Evolutionary conservation across 331 rosid genomes (phyloP).

Genomic region (Malus hybrid): DNA sequence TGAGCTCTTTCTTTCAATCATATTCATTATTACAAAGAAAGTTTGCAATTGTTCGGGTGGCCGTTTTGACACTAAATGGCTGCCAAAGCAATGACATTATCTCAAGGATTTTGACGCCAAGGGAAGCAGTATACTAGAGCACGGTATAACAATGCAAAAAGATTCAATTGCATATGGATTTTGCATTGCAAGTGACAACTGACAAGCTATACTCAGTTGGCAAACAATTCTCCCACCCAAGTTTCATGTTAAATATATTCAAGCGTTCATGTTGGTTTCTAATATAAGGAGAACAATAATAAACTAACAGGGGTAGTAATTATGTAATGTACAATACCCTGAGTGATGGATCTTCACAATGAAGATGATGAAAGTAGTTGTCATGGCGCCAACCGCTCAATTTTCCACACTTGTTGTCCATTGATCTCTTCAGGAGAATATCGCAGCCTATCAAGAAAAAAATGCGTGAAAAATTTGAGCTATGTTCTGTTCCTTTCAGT

Average conservation of each 20-base stretch:
- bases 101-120: background rate
- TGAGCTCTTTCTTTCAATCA: background rate
- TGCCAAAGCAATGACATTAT: background rate
- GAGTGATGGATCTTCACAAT: background rate
- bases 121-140: background rate
- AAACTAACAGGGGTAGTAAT: background rate
- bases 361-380: conserved; percentile 19
- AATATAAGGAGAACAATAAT: background rate
- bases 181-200: background rate
- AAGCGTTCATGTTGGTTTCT: background rate
- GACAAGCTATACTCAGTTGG: background rate
- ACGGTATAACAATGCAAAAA: background rate
- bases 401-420: conserved; percentile 65
- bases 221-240: background rate
- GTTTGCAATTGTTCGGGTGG: background rate
- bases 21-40: background rate
- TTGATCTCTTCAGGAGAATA: conserved; percentile 57
- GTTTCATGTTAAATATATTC: background rate
- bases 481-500: background rate
- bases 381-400: conserved; percentile 94
- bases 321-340: background rate
- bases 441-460: conserved; percentile 58
- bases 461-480: background rate
- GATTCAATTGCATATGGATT: background rate
- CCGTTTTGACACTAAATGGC: background rate